Evolutionary conservation across 1,284 basidiomycete species (phyloP).

Genomic region (Ceratobasidium sp.): DNA sequence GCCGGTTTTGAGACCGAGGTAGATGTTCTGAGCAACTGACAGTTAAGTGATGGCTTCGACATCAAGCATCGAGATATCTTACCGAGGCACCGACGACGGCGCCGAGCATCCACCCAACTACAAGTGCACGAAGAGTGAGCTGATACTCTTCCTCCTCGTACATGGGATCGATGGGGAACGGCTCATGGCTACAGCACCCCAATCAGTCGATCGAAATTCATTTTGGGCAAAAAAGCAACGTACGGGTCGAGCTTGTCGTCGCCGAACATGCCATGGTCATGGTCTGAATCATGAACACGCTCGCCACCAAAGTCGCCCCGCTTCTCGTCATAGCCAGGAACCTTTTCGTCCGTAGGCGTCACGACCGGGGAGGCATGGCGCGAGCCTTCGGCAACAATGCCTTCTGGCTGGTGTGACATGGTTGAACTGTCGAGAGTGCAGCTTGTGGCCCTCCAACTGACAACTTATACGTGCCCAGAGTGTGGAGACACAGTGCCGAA

Average conservation of each 20-base stretch:
- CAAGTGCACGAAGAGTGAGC: conserved; percentile 64
- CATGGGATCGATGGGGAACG: conserved; percentile 61
- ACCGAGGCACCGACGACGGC: conserved; percentile 55
- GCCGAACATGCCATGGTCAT: conserved; percentile 7
- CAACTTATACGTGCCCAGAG: conserved; percentile 11
- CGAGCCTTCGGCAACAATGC: conserved; percentile 23
- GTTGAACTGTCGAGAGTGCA: neutral
- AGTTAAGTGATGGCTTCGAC: conserved; percentile 54
- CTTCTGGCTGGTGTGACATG: conserved; percentile 24
- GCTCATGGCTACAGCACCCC: conserved; percentile 44
- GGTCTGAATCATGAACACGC: conserved; percentile 24
- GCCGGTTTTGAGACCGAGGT: conserved; percentile 68
- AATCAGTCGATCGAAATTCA: neutral
- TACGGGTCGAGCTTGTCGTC: conserved; percentile 30
- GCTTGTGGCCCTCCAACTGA: neutral
- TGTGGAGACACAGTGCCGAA: conserved; percentile 25
- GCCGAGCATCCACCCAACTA: conserved; percentile 67
- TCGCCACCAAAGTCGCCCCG: neutral
- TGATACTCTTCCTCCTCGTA: conserved; percentile 61
- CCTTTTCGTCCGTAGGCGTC: conserved; percentile 21
- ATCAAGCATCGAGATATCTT: conserved; percentile 39
- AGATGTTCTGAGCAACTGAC: conserved; percentile 61
- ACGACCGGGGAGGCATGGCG: conserved; percentile 1
- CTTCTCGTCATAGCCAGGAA: conserved; percentile 28
- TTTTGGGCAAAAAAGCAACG: neutral